Conservation (phyloP, 257 asterid species). For the Apocynum venetum region DNA sequence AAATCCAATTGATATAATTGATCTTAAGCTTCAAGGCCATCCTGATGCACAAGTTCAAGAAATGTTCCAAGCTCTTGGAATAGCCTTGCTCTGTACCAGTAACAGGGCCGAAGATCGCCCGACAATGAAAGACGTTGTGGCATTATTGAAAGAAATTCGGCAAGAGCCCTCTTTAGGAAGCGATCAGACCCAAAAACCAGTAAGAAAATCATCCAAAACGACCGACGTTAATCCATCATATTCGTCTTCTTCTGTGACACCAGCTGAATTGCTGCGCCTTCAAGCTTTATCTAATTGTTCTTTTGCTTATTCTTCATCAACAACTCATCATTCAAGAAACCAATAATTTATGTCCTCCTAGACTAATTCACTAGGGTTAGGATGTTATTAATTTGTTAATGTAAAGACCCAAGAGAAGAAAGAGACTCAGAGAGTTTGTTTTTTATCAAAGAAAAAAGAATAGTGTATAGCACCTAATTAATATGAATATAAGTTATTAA, state of each 20-base stretch:
- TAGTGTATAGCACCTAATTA: background rate
- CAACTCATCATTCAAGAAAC: constrained; percentile 35
- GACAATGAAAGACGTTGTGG: constrained; percentile 77
- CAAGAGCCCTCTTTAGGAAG: constrained; percentile 38
- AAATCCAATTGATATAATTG: constrained; percentile 57
- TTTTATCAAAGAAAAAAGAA: background rate
- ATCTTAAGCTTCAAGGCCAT: constrained; percentile 63
- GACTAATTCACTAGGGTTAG: constrained; percentile 14
- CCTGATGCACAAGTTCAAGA: constrained; percentile 73
- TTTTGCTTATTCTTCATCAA: constrained; percentile 54
- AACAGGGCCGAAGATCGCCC: constrained; percentile 70
- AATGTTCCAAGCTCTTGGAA: constrained; percentile 82
- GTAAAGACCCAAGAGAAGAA: background rate
- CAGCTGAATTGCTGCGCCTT: constrained; percentile 45
- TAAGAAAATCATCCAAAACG: constrained; percentile 21
- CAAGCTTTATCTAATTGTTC: constrained; percentile 65
- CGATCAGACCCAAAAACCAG: constrained; percentile 43
- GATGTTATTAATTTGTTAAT: constrained; percentile 14
- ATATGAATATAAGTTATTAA: too few species aligned
- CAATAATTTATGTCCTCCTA: constrained; percentile 12
- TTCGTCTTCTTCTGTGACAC: constrained; percentile 52
- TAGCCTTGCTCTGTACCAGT: constrained; percentile 74
- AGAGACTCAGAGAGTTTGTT: background rate
- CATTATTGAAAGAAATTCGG: constrained; percentile 59
- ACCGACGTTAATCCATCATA: constrained; percentile 19